These are phyloP conservation scores for Aspergillus glaucus DNA, from an alignment of 2,329 filamentous ascomycete genomes.

Conservation along the genomic window DNA sequence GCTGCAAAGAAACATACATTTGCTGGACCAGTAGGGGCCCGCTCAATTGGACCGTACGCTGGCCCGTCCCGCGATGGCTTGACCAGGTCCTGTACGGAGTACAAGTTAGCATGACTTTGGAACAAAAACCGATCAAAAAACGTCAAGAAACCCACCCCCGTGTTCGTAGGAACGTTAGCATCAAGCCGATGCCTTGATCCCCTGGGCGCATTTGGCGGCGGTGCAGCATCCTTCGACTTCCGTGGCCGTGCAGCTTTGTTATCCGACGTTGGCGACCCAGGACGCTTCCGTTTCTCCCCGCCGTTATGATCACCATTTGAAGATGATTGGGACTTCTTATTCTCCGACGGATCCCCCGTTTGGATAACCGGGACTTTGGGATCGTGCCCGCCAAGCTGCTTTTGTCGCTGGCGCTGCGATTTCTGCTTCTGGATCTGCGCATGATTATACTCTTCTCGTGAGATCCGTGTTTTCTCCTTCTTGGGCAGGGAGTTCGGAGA, in stretches of 20 bases:
- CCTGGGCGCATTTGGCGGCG: slow-evolving; percentile 22
- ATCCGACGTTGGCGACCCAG: slow-evolving; percentile 17
- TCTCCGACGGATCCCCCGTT: slow-evolving; percentile 15
- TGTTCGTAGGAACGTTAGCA: slow-evolving; percentile 14
- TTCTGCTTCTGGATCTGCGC: slow-evolving; percentile 27
- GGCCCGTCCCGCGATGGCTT: slow-evolving; percentile 35
- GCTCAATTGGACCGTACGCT: slow-evolving; percentile 20
- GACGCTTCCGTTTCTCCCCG: slow-evolving; percentile 29
- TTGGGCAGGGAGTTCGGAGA: slow-evolving; percentile 29
- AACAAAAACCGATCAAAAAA: not conserved
- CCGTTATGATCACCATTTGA: slow-evolving; percentile 8
- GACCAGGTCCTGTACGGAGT: slow-evolving; percentile 27
- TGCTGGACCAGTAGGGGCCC: slow-evolving; percentile 13
- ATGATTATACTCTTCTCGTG: slow-evolving; percentile 32
- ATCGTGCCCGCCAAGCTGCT: slow-evolving; percentile 40
- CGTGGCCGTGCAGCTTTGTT: slow-evolving; percentile 22
- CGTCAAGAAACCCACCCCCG: slow-evolving; percentile 11
- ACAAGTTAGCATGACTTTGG: slow-evolving; percentile 1
- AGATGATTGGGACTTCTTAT: slow-evolving; percentile 7
- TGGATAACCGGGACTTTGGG: slow-evolving; percentile 38
- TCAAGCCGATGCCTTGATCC: slow-evolving; percentile 18
- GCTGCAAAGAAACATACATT: slow-evolving; percentile 14
- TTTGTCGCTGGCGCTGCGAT: slow-evolving; percentile 33
- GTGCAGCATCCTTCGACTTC: slow-evolving; percentile 16
- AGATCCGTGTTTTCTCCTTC: slow-evolving; percentile 29